Conservation (phyloP, 2,329 filamentous ascomycete genomes). For the Calycina marina region DNA sequence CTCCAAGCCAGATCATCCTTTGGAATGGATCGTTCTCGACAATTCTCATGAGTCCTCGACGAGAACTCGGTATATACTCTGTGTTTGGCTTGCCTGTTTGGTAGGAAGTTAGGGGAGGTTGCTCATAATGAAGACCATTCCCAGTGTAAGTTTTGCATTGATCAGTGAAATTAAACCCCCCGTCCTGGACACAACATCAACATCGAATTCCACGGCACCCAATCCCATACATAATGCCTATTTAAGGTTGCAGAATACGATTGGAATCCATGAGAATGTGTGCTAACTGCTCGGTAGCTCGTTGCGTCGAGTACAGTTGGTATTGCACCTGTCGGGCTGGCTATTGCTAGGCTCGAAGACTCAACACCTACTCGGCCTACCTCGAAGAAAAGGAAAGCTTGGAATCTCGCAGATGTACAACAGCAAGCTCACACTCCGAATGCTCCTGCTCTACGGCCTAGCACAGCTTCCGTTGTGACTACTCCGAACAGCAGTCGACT, state of each 20-base stretch:
- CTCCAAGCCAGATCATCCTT: no score
- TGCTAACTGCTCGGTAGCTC: slow-evolving; percentile 17
- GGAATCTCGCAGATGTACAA: slow-evolving; percentile 12
- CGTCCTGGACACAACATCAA: slow-evolving; percentile 2
- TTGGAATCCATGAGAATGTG: slow-evolving; percentile 4
- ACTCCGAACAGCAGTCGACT: no score
- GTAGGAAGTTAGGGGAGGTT: slow-evolving; percentile 8
- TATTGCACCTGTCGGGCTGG: slow-evolving; percentile 21
- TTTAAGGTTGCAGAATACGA: slow-evolving; percentile 1
- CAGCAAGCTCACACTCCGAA: slow-evolving; percentile 8
- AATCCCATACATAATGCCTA: slow-evolving; percentile 1
- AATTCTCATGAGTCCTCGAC: slow-evolving; percentile 16
- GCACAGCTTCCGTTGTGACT: no score
- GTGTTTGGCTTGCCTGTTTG: slow-evolving; percentile 13
- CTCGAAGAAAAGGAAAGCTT: slow-evolving; percentile 20
- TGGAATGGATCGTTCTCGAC: slow-evolving; percentile 17
- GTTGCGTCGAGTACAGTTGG: slow-evolving; percentile 24
- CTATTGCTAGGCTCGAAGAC: slow-evolving; percentile 20
- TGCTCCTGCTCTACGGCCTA: no score
- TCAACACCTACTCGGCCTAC: slow-evolving; percentile 14
- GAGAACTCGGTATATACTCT: slow-evolving; percentile 10
- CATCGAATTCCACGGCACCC: neutral
- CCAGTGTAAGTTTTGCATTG: slow-evolving; percentile 17
- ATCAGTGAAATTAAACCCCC: slow-evolving; percentile 6
- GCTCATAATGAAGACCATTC: slow-evolving; percentile 21